Evolutionary conservation across 495 filamentous ascomycete genomes (phyloP), one percentile per base, ranked within the genome.

Genomic region (Entonaema liquescens): DNA sequence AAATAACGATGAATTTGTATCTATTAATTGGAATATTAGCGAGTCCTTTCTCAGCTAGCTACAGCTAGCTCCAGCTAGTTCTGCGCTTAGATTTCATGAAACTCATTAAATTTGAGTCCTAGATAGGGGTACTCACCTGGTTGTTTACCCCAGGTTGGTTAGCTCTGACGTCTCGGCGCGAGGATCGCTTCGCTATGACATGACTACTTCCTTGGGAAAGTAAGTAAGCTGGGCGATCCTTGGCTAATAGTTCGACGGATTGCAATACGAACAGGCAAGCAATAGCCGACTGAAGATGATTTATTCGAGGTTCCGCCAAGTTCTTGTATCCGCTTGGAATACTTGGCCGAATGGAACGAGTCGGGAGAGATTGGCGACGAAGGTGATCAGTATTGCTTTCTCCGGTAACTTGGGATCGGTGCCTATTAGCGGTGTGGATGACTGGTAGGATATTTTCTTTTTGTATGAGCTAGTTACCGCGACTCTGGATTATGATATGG

Each of bases 121-220:
- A 12, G 2, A 47, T 47, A 47, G 42, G n/a, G 42, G 17, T 17
- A 9, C 7, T 47, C 21, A 19, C 17, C 8, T 47, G 17, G 3
- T 47, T 47, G 42, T 9, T 23, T 23, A 21, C 19, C 17, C 8
- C 8, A 47, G 17, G 42, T 23, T 47, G 1, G 42, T 47, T 47
- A 47, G 42, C 57, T 47, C 26, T n/a, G 40, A 38, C n/a, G 26
- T 49, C 40, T 49, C 26, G 40, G 58, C 40, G 40, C 26, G 28
- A 47, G 15, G 44, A 13, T 60, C 38, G 58, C 15, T 25, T 60
- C 40, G 26, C n/a, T 38, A 53, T 23, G n/a, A 23, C 59, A 5
- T 33, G n/a, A 15, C 49, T 28, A 35, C 6, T 38, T 23, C 29
- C 17, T 36, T 23, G 31, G 19, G 33, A 4, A 21, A 13, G 29